A percentile compares a stretch with the other conserved stretches of the same genome.
Conservation (phyloP, 78 protist genomes). For the Dictyostelium purpureum region DNA sequence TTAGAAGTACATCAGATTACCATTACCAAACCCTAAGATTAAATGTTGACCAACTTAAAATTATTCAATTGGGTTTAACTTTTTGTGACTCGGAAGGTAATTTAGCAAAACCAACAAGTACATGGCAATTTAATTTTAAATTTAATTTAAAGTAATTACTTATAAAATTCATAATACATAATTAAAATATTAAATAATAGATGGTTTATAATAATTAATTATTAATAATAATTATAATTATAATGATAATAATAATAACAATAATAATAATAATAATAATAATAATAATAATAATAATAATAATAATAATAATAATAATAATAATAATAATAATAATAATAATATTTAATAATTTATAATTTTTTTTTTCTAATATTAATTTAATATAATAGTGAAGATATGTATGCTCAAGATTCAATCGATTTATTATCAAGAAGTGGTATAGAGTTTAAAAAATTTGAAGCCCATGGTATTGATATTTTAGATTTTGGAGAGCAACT, state of each 20-base stretch:
- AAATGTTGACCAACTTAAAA: conserved; percentile 96
- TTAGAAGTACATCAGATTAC: conserved; percentile 81
- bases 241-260: background rate
- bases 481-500: conserved; percentile 92
- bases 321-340: too few species aligned
- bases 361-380: too few species aligned
- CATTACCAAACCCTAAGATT: conserved; percentile 93
- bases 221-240: too few species aligned
- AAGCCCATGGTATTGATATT: conserved; percentile 90
- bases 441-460: conserved; percentile 92
- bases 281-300: too few species aligned
- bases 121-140: conserved; percentile 99
- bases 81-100: conserved; percentile 94
- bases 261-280: too few species aligned
- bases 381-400: conserved; percentile 81
- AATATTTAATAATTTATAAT: too few species aligned
- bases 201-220: too few species aligned
- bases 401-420: conserved; percentile 97
- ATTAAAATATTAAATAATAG: too few species aligned
- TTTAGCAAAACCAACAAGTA: conserved; percentile 86
- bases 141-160: conserved; percentile 89
- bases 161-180: too few species aligned
- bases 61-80: conserved; percentile 98
- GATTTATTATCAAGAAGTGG: conserved; percentile 96
- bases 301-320: too few species aligned